Base-by-base conservation (phyloP, 2,329 filamentous ascomycete species). In the Fusarium aywerte region DNA sequence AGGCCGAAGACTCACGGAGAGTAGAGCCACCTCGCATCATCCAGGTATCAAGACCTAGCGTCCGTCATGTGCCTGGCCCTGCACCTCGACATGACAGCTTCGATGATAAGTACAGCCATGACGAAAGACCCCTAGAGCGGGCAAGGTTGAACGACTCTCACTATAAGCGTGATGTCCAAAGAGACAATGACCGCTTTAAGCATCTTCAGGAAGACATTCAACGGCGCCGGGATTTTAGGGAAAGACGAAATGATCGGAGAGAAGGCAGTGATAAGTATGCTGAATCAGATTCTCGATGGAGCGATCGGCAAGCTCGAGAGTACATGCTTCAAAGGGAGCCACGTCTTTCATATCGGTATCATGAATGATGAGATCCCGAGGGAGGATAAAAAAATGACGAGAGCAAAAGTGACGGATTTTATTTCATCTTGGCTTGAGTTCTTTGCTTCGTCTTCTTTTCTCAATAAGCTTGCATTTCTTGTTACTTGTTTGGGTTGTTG, bases 21-120 rank as follows among this genome's bases (percentile, higher is more conserved):
- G 58, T 31, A 25, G 47, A 44, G 7, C 42, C 53, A 25, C 69
- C 69, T 29, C 69, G 65, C 7, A 67, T 73, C 49, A 45, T 72
- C 11, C 68, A 73, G 47, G 39, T 36, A 29, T 33, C 43, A 43
- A 38, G 51, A 45, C n/a, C 35, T 12, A 36, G 50, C 20, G 48
- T 68, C 29, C 71, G 71, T 3, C 61, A 60, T 21, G 65, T 73
- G 13, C 53, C 62, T 35, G 50, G 55, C 7, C 62, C 53, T n/a
- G 42, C 62, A 48, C 47, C 57, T 20, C 65, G 66, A 45, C 69
- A 58, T 31, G 63, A 70, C 39, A 43, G 69, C 15, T 47, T 65
- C 29, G 53, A 42, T 9, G 45, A 65, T 33, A 54, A 54, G 25
- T 20, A 57, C 5, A 40, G 39, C 12, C 66, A 25, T 11, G 21